Conservation (phyloP, 176 grass and related monocot species). For the Typha latifolia region DNA sequence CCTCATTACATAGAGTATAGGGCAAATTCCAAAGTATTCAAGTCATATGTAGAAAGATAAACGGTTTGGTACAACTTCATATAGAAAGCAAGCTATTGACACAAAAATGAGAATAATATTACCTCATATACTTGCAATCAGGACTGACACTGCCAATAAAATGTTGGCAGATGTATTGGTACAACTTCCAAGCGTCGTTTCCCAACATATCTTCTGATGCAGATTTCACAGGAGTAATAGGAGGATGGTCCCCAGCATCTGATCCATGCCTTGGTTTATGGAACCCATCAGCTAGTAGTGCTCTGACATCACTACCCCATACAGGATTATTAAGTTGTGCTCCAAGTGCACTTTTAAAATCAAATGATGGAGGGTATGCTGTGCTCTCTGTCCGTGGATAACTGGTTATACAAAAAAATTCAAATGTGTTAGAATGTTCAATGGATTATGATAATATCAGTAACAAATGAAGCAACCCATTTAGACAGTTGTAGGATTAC, state of each 20-base stretch:
- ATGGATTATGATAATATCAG: background rate
- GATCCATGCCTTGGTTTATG: slow-evolving; percentile 68
- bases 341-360: slow-evolving; percentile 71
- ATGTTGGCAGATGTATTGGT: slow-evolving; percentile 93
- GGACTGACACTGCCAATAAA: slow-evolving; percentile 81
- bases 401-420: slow-evolving; percentile 40
- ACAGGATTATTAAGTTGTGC: slow-evolving; percentile 58
- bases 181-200: slow-evolving; percentile 89
- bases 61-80: no score
- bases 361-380: slow-evolving; percentile 82
- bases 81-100: no score
- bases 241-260: slow-evolving; percentile 93
- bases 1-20: no score
- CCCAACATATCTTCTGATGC: slow-evolving; percentile 77
- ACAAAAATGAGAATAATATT: background rate
- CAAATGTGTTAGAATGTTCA: slow-evolving; percentile 6
- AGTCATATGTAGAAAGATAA: no score
- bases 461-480: no score
- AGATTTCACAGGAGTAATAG: slow-evolving; percentile 80
- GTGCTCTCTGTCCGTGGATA: slow-evolving; percentile 98
- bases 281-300: slow-evolving; percentile 62
- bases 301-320: slow-evolving; percentile 60
- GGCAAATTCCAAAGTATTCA: no score
- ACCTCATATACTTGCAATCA: slow-evolving; percentile 92
- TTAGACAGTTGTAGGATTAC: no score